Conservation (phyloP, 345 rosid species). For the Pistacia vera region DNA sequence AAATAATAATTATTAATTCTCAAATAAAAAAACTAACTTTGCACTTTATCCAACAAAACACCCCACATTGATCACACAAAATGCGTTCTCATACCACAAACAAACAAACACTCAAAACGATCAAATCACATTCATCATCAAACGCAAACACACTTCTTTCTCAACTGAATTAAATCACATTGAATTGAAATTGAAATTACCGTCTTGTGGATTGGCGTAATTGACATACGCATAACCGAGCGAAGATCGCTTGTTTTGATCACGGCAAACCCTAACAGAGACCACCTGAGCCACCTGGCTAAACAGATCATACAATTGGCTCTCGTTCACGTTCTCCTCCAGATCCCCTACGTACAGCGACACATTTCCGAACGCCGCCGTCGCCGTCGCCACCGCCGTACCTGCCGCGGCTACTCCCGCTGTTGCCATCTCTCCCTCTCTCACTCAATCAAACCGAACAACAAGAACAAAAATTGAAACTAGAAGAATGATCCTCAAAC, state of each 20-base stretch:
- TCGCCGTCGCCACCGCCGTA: slow-evolving; percentile 11
- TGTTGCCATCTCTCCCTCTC: slow-evolving; percentile 22
- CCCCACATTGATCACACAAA: neutral
- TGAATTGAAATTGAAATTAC: slow-evolving; percentile 19
- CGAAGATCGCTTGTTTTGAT: slow-evolving; percentile 44
- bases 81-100: no score
- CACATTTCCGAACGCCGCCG: slow-evolving; percentile 32
- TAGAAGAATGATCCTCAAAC: no score
- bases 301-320: slow-evolving; percentile 56
- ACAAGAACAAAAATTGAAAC: neutral
- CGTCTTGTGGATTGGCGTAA: slow-evolving; percentile 55
- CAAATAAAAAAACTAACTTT: neutral
- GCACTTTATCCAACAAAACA: neutral
- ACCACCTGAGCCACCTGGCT: slow-evolving; percentile 49
- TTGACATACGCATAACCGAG: slow-evolving; percentile 77
- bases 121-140: neutral
- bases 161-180: neutral
- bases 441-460: neutral
- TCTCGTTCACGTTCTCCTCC: slow-evolving; percentile 50
- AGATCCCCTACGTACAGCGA: slow-evolving; percentile 76
- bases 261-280: slow-evolving; percentile 69
- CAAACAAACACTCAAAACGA: neutral
- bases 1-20: no score
- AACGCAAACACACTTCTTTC: neutral
- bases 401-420: slow-evolving; percentile 24